Base-by-base conservation (phyloP, 371 early-diverging fungal genomes). In the Dinochytrium kinnereticum region DNA sequence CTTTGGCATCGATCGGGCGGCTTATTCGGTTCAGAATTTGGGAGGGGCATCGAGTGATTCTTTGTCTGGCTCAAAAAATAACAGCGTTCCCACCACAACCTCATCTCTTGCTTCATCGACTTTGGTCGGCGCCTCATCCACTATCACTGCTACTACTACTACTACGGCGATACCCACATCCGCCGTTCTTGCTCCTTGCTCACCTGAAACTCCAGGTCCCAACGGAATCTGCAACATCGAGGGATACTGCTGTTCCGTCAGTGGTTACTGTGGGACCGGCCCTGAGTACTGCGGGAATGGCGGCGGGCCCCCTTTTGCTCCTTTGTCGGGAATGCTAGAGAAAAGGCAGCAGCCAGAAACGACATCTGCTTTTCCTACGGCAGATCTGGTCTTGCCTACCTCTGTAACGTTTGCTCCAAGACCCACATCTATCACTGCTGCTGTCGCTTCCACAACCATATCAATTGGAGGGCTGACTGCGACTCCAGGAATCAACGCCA, bases 241-340 rank as follows among this genome's bases (percentile, higher is more conserved):
- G 34, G 61, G 61, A 31, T 37, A 61, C 36, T 61, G 61, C 36
- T 61, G 61, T 36, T 61, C 61, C 24, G 37, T 61, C 13, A 61
- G 61, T 26, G 61, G 61, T 5, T 61, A 61, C 61, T 61, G 61
- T 26, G 61, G 61, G 17, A 24, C 24, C 24, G 61, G 61, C 34
- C 61, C 61, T 13, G 61, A 61, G 36, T 61, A 61, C 36, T 61
- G 61, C 36, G 7, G 7, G 7, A 61, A 61, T 26, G 61, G 61
- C 36, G 61, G 61, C 34, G 61, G 61, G 19, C 61, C 61, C 13
- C 61, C 61, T 13, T 61, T 61, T 61, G 26, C n/a, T n/a, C n/a
- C n/a, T n/a, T n/a, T n/a, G n/a, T n/a, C n/a, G n/a, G n/a, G n/a
- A n/a, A n/a, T n/a, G n/a, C n/a, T n/a, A n/a, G n/a, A n/a, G n/a